These are phyloP conservation scores for Neurospora tetraspora DNA, from an alignment of 495 filamentous ascomycete species.

Conservation along the genomic window DNA sequence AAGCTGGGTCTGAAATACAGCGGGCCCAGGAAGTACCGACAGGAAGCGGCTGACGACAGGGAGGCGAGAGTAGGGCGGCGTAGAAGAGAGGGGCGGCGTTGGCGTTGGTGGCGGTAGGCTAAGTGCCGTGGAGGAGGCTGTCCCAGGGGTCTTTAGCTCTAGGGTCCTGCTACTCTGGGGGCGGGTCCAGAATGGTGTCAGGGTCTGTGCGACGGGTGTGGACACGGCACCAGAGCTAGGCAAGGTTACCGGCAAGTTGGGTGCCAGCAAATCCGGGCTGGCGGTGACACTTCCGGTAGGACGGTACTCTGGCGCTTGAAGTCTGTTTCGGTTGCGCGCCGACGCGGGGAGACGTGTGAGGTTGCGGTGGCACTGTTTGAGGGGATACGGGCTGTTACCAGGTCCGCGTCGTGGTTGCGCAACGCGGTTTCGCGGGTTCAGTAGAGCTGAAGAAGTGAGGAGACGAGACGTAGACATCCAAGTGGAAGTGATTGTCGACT, in stretches of 20 bases:
- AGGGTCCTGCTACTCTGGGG: not conserved
- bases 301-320: constrained; percentile 2
- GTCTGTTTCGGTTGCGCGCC: not conserved
- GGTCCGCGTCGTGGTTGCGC: not conserved
- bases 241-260: constrained; percentile 18
- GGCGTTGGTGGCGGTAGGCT: not conserved
- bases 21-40: not conserved
- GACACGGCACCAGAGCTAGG: constrained; percentile 13
- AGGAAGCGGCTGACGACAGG: not conserved
- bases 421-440: not conserved
- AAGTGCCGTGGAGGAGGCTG: not conserved
- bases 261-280: constrained; percentile 12
- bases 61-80: not conserved
- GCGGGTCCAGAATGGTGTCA: not conserved
- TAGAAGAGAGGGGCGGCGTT: not conserved
- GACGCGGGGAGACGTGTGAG: not conserved
- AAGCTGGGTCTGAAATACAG: not conserved
- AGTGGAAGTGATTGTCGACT: not conserved
- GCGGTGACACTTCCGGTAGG: not conserved
- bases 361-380: constrained; percentile 1
- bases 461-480: not conserved
- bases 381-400: not conserved
- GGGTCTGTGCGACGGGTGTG: constrained; percentile 17
- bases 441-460: not conserved
- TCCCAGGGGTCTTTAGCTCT: not conserved